Conservation (phyloP, 2,329 filamentous ascomycete genomes). For the Colletotrichum trifolii region DNA sequence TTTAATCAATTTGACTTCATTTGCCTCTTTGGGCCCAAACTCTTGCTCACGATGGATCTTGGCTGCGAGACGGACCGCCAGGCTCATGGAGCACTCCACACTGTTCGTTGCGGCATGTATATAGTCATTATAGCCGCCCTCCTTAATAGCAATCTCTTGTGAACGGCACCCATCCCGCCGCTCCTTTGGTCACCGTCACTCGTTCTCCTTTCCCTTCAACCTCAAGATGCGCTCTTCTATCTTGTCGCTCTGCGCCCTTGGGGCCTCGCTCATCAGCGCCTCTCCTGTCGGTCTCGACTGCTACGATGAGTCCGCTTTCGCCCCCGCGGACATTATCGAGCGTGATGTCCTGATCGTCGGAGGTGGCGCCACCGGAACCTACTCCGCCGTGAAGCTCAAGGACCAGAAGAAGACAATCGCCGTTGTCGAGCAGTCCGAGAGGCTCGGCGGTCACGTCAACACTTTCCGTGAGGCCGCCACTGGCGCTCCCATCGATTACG, state of each 20-base stretch:
- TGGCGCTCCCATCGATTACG: conserved; percentile 47
- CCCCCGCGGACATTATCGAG: conserved; percentile 30
- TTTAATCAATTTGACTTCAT: conserved; percentile 33
- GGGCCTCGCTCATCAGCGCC: conserved; percentile 24
- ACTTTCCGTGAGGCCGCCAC: conserved; percentile 56
- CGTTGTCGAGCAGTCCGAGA: conserved; percentile 53
- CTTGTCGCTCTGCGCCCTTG: conserved; percentile 22
- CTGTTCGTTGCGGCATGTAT: conserved; percentile 18
- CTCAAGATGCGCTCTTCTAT: conserved; percentile 15
- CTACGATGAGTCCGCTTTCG: conserved; percentile 31
- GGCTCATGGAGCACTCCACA: background rate
- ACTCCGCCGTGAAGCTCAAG: conserved; percentile 58
- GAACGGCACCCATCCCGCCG: background rate
- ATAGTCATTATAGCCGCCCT: conserved; percentile 7
- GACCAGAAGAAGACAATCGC: conserved; percentile 60
- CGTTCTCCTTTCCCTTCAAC: background rate
- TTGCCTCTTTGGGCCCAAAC: conserved; percentile 17
- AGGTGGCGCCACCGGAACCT: conserved; percentile 64
- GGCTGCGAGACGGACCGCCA: conserved; percentile 5
- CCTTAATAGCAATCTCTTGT: too few species aligned
- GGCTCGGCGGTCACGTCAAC: conserved; percentile 58
- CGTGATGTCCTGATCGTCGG: conserved; percentile 63
- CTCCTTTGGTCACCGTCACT: conserved; percentile 17
- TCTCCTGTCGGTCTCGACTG: conserved; percentile 17
- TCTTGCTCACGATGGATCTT: conserved; percentile 4